These are phyloP conservation scores for Flaveria robusta DNA, from an alignment of 129 eudicot genomes.

Conservation along the genomic window DNA sequence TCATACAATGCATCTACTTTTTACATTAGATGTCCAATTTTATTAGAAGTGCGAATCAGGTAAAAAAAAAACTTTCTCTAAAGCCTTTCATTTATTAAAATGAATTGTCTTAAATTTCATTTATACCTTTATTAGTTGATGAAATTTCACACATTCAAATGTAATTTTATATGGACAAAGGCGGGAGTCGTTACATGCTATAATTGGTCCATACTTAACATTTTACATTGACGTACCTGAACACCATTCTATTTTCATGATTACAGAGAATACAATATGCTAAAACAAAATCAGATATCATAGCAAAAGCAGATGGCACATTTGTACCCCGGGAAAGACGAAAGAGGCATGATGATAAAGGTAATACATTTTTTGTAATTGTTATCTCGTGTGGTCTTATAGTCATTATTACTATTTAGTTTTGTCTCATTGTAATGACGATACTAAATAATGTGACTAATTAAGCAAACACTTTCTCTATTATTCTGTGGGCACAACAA, in stretches of 20 bases:
- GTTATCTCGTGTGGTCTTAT: constrained; percentile 1
- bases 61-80: not conserved
- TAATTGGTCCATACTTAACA: not conserved
- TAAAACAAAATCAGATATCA: constrained; percentile 83
- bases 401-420: not conserved
- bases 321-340: constrained; percentile 90
- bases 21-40: not conserved
- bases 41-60: not conserved
- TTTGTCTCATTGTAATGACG: not conserved
- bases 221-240: not conserved
- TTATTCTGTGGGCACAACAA: not conserved
- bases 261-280: constrained; percentile 95
- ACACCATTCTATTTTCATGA: not conserved
- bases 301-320: constrained; percentile 92
- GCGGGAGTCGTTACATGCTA: not conserved
- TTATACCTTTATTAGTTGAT: not conserved
- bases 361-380: constrained; percentile 38
- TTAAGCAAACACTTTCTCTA: not conserved
- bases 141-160: not conserved
- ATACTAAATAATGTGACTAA: not conserved
- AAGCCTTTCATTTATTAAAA: not conserved
- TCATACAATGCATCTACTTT: not conserved
- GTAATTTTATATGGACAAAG: not conserved
- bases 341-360: constrained; percentile 94
- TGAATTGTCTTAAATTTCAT: not conserved